phyloP scores from a whole-genome alignment of 257 asterid species.

The Forsythia suspensa region DNA sequence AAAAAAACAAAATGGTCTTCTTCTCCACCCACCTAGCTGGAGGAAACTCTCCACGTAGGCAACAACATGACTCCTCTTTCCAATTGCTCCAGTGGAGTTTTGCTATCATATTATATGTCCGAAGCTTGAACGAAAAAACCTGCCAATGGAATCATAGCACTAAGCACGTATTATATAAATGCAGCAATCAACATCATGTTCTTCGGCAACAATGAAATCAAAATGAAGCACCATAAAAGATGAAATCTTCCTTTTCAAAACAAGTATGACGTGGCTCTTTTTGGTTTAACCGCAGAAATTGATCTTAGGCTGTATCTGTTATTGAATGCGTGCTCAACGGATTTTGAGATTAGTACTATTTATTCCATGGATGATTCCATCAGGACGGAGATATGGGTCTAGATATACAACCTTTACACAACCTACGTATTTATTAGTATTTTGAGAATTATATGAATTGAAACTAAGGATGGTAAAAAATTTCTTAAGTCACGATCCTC shows the following conservation, averaged over 20 bases:
- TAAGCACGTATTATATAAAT: neutral
- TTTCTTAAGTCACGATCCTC: too few species aligned
- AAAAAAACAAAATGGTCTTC: too few species aligned
- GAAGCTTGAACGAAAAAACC: slow-evolving; percentile 91
- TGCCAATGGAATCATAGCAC: slow-evolving; percentile 15
- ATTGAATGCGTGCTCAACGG: slow-evolving; percentile 53
- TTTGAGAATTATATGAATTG: too few species aligned
- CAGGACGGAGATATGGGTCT: slow-evolving; percentile 43
- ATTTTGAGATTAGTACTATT: slow-evolving; percentile 44
- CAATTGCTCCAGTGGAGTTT: slow-evolving; percentile 73
- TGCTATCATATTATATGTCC: slow-evolving; percentile 99
- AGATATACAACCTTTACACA: slow-evolving; percentile 29
- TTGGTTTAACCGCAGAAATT: slow-evolving; percentile 49
- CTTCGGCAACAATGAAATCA: neutral
- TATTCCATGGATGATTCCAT: slow-evolving; percentile 57
- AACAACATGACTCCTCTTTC: slow-evolving; percentile 63
- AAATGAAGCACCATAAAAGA: neutral
- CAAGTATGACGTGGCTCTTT: slow-evolving; percentile 30
- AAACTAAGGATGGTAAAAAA: too few species aligned
- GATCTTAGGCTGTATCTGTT: slow-evolving; percentile 39
- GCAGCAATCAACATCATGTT: neutral
- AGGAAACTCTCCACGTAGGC: too few species aligned
- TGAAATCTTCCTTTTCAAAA: neutral
- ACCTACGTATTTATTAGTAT: slow-evolving; percentile 24
- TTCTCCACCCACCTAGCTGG: too few species aligned